Evolutionary conservation across 805 yeast genomes (phyloP).

Genomic region (Komagataella phaffii): DNA sequence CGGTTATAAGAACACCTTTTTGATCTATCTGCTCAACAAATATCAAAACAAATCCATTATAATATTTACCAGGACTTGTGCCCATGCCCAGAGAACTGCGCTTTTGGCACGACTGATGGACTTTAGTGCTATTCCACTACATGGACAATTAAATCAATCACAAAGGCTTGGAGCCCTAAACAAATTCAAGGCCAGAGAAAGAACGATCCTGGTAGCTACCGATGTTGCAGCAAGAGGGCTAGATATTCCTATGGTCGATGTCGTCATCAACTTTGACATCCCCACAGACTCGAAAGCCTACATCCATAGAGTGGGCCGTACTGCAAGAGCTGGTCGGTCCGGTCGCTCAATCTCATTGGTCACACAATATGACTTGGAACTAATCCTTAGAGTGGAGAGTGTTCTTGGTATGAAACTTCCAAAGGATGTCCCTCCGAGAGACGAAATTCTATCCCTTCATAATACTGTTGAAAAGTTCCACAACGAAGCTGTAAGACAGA

Average conservation of each 20-base stretch:
- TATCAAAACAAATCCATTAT: conserved; percentile 74
- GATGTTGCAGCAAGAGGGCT: conserved; percentile 95
- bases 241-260: conserved; percentile 86
- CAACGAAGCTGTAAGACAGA: conserved; percentile 76
- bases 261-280: conserved; percentile 83
- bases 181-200: conserved; percentile 61
- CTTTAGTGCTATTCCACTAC: conserved; percentile 83
- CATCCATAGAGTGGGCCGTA: conserved; percentile 95
- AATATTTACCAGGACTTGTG: conserved; percentile 88
- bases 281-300: conserved; percentile 96
- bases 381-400: conserved; percentile 78
- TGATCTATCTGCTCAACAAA: conserved; percentile 76
- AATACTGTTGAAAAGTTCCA: conserved; percentile 85
- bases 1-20: conserved; percentile 80
- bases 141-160: conserved; percentile 81
- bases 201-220: conserved; percentile 63
- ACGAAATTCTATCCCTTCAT: conserved; percentile 63
- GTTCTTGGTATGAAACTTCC: conserved; percentile 76
- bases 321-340: conserved; percentile 82
- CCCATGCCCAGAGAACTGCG: conserved; percentile 87
- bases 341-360: conserved; percentile 82
- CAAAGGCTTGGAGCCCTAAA: conserved; percentile 76
- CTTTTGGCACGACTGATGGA: conserved; percentile 69
- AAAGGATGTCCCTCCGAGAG: conserved; percentile 68
- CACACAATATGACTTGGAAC: conserved; percentile 89